Evolutionary conservation across 2,329 filamentous ascomycete species (phyloP).

Genomic region (Aaosphaeria pasadenensis): DNA sequence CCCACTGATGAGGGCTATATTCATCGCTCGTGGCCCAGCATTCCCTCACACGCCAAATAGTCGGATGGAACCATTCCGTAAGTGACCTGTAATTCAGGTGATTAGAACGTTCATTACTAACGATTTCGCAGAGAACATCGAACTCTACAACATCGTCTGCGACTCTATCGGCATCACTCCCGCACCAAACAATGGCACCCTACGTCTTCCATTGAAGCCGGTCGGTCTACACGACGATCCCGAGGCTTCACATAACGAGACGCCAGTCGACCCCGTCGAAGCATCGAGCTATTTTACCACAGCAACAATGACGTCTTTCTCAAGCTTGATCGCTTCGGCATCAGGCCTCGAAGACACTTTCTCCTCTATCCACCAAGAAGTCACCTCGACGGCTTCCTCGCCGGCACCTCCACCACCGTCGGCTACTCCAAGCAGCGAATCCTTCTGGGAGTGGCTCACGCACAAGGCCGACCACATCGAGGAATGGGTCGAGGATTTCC

Average conservation of each 20-base stretch:
- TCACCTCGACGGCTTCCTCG: constrained; percentile 11
- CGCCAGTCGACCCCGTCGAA: constrained; percentile 52
- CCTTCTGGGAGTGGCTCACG: constrained; percentile 37
- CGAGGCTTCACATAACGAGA: constrained; percentile 44
- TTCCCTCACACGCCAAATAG: constrained; percentile 85
- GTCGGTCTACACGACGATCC: constrained; percentile 59
- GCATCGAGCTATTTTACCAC: constrained; percentile 10
- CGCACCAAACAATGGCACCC: constrained; percentile 80
- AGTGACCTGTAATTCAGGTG: constrained; percentile 43
- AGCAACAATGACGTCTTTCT: constrained; percentile 15
- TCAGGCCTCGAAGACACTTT: constrained; percentile 16
- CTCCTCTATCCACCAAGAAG: constrained; percentile 5
- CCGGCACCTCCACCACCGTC: constrained; percentile 12
- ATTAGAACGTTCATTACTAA: background rate
- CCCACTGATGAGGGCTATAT: constrained; percentile 93
- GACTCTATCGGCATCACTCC: constrained; percentile 76
- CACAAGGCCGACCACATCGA: constrained; percentile 34
- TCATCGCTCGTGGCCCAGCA: constrained; percentile 85
- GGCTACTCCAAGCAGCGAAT: constrained; percentile 11
- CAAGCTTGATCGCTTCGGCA: constrained; percentile 19
- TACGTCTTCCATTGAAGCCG: constrained; percentile 67
- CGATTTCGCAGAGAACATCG: constrained; percentile 71
- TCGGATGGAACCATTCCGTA: constrained; percentile 76
- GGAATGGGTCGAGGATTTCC: constrained; percentile 34
- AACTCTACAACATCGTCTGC: constrained; percentile 93